These are phyloP conservation scores for Acanthamoeba castellanii DNA, from an alignment of 208 protist species.

Conservation along the genomic window DNA sequence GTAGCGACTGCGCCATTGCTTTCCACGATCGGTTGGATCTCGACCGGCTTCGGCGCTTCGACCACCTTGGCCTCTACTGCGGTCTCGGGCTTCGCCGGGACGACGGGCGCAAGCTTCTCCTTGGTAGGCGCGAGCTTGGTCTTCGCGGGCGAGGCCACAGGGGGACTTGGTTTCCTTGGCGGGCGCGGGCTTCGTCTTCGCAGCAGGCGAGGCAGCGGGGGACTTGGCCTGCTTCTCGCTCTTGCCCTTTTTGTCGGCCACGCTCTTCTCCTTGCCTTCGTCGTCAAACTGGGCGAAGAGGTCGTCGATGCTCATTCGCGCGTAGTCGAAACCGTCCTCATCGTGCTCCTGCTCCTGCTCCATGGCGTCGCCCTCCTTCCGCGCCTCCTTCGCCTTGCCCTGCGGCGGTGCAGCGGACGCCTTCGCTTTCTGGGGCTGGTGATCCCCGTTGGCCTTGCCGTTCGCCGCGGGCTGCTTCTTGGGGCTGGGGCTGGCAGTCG, in stretches of 20 bases:
- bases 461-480: neutral
- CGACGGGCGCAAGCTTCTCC: neutral
- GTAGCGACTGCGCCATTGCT: neutral
- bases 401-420: neutral
- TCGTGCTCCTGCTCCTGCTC: neutral
- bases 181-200: neutral
- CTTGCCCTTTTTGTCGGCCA: neutral
- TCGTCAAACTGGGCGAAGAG: conserved; percentile 34
- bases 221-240: neutral
- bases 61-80: no score
- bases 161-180: neutral
- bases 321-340: neutral
- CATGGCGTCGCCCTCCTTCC: neutral
- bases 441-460: neutral
- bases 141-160: neutral
- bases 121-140: neutral
- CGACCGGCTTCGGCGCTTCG: no score
- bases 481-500: neutral
- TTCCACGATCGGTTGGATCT: neutral
- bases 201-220: neutral
- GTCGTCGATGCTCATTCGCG: conserved; percentile 29
- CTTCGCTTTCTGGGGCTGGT: neutral
- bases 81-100: no score
- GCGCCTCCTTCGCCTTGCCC: conserved; percentile 41
- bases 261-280: neutral